Percentiles rank a stretch among this genome's conserved stretches.
Evolutionary conservation across 257 asterid genomes (phyloP).

Genomic region (Pogostemon cablin): DNA sequence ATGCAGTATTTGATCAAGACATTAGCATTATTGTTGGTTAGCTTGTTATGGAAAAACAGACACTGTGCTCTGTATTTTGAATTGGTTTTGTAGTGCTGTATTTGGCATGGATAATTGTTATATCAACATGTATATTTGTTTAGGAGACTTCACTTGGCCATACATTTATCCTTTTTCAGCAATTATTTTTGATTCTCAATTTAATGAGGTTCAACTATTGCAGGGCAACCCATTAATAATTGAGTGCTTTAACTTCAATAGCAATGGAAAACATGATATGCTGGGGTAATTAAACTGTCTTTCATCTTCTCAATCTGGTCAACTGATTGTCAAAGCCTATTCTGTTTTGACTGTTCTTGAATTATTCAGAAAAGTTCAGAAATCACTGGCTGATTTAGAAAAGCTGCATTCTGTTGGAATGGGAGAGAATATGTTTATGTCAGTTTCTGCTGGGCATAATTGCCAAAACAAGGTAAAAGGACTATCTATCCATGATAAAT

Average conservation of each 20-base stretch:
- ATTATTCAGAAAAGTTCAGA: constrained; percentile 80
- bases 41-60: constrained; percentile 26
- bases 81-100: constrained; percentile 16
- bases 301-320: constrained; percentile 29
- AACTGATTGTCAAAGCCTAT: constrained; percentile 29
- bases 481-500: constrained; percentile 4
- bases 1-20: not conserved
- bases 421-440: constrained; percentile 64
- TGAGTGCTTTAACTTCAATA: constrained; percentile 93
- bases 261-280: constrained; percentile 86
- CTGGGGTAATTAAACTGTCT: constrained; percentile 67
- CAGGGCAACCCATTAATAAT: constrained; percentile 94
- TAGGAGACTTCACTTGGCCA: constrained; percentile 24
- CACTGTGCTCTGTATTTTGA: constrained; percentile 17
- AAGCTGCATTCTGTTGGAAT: constrained; percentile 64
- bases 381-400: constrained; percentile 85
- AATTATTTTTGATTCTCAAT: constrained; percentile 27
- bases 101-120: constrained; percentile 20
- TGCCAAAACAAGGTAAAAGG: constrained; percentile 73
- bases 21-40: not conserved
- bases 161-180: constrained; percentile 15
- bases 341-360: constrained; percentile 40
- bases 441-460: constrained; percentile 60
- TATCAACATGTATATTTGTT: constrained; percentile 12
- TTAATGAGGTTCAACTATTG: constrained; percentile 46